Evolutionary conservation across 1,139 yeast genomes (phyloP), one percentile per base, ranked within the genome.

Genomic region (Fermentozyma sake): DNA sequence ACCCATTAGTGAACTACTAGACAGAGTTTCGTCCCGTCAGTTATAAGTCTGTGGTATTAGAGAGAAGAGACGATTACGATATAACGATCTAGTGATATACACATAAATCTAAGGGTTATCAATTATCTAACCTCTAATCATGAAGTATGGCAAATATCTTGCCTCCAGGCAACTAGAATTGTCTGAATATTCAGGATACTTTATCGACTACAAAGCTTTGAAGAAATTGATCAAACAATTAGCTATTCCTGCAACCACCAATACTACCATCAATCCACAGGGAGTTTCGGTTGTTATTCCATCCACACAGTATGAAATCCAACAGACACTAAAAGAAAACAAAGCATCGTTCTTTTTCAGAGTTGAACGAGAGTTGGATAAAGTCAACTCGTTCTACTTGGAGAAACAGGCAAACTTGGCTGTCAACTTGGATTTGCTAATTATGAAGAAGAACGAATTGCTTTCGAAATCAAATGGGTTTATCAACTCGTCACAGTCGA

Each of bases 71-170:
- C n/a, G n/a, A n/a, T n/a, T n/a, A n/a, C n/a, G n/a, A n/a, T n/a
- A n/a, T n/a, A n/a, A n/a, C n/a, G n/a, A n/a, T n/a, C n/a, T n/a
- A n/a, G n/a, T n/a, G n/a, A n/a, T n/a, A n/a, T n/a, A n/a, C n/a
- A n/a, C n/a, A n/a, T n/a, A n/a, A n/a, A n/a, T n/a, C n/a, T n/a
- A n/a, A n/a, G n/a, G n/a, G n/a, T n/a, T n/a, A n/a, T n/a, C n/a
- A n/a, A n/a, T n/a, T n/a, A n/a, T n/a, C n/a, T n/a, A n/a, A n/a
- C n/a, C 27, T 13, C 14, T 20, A 17, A 12, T 13, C 26, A 72
- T 72, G 98, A 91, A 91, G 69, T 91, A 86, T 57, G 98, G 97
- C 32, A 91, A 91, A 58, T 84, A 87, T 52, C 70, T 91, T 53
- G 97, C 95, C 39, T 83, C 94, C 24, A 76, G 96, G 55, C 96